Evolutionary conservation across 1,139 yeast genomes (phyloP), one percentile per base, ranked within the genome.

Genomic region (Zhuliangozyma blackwelliae): DNA sequence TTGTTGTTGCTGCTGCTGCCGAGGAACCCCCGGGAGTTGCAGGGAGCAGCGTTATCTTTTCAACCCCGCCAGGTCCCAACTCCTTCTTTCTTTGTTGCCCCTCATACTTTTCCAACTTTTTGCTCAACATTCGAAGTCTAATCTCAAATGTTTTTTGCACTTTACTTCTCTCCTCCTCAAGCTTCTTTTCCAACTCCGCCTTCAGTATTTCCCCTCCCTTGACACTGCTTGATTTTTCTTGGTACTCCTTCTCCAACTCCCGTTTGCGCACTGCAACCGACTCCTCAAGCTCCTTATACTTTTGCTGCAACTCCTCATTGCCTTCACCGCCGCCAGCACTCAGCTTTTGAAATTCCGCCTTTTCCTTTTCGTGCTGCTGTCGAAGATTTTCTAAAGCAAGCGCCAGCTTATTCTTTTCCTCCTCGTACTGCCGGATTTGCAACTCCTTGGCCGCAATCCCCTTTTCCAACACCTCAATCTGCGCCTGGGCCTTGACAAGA

Each of bases 61-160:
- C 16, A 16, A 16, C 16, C 16, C 16, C 16, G 16, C 16, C 16
- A 16, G 16, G 4, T n/a, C n/a, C n/a, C n/a, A n/a, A 34, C 12
- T 8, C 12, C 12, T 25, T 25, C 11, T 26, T 33, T 22, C 16
- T 16, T 16, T 16, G 16, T 16, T 33, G 38, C 13, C 38, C 31
- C 29, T 63, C 70, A 23, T 61, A 50, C 31, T 59, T 61, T 31
- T 68, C 74, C 28, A 66, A 54, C 49, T 65, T 69, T 45, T 72
- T 62, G 47, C 61, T 69, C 52, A 70, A 61, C 65, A 65, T 67
- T 40, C 62, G 63, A 46, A 69, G 54, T 45, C 65, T 67, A 41
- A 68, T 54, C 39, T 68, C 73, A 40, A 57, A 63, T 40, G 64
- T 59, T 54, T 69, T 70, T 37, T 66, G 70, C 23, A 64, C 61